phyloP scores from a whole-genome alignment of 768 basidiomycete species.

The Bullera alba region DNA sequence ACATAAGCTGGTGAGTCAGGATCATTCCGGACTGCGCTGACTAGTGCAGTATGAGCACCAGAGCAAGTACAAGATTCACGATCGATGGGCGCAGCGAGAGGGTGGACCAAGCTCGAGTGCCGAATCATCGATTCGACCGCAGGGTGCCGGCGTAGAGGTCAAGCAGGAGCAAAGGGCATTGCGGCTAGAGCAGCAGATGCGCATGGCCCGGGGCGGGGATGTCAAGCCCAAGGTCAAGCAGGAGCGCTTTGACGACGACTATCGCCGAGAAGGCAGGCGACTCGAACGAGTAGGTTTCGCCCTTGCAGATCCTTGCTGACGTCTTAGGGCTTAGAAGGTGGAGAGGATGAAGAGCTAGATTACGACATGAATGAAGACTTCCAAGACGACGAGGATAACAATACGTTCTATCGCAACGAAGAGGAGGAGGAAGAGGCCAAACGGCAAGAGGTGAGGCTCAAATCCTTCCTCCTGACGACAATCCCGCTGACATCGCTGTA shows the following conservation, averaged over 20 bases:
- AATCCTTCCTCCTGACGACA: background rate
- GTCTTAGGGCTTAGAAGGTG: slow-evolving; percentile 35
- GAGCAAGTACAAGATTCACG: slow-evolving; percentile 29
- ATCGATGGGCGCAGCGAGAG: slow-evolving; percentile 31
- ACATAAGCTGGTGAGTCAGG: slow-evolving; percentile 24
- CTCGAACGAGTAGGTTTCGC: slow-evolving; percentile 22
- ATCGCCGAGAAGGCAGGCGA: slow-evolving; percentile 20
- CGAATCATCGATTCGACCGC: no score
- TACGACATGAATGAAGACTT: slow-evolving; percentile 36
- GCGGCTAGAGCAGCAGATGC: slow-evolving; percentile 20
- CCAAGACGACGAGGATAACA: slow-evolving; percentile 40
- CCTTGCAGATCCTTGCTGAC: background rate
- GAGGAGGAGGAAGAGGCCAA: slow-evolving; percentile 37
- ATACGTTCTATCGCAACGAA: slow-evolving; percentile 33
- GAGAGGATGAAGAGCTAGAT: slow-evolving; percentile 36
- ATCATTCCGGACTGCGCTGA: background rate
- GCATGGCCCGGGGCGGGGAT: background rate
- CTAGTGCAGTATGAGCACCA: slow-evolving; percentile 31
- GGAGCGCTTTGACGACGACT: slow-evolving; percentile 37
- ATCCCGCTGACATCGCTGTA: slow-evolving; percentile 4
- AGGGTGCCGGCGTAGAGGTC: background rate
- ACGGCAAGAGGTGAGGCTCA: slow-evolving; percentile 18
- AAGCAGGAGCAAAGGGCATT: slow-evolving; percentile 21
- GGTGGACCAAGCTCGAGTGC: slow-evolving; percentile 10
- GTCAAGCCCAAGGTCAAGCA: slow-evolving; percentile 6